Evolutionary conservation across 805 yeast species (phyloP), one percentile per base, ranked within the genome.

Genomic region (Saccharomycopsis vini): DNA sequence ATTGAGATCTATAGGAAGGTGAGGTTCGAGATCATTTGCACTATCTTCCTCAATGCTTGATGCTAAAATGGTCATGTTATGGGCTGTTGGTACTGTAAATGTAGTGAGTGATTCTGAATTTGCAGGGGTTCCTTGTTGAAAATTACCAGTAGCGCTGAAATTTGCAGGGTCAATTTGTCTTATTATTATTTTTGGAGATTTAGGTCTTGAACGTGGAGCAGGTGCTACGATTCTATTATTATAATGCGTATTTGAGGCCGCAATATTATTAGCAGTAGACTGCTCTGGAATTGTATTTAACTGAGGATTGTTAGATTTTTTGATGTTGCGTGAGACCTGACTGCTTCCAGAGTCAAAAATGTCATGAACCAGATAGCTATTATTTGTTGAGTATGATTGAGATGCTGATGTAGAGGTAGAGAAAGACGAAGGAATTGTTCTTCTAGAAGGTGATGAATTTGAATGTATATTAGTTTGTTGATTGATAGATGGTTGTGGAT

Each of bases 381-480:
- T 16, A 36, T 39, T 20, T 4, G 36, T 30, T 12, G 42, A 39
- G 15, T 29, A 30, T 20, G 40, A 37, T 5, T 37, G 40, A 21
- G 40, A 37, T 10, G 40, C 40, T 7, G 9, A 9, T 9, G 40
- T 37, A 20, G 40, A 37, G 5, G 40, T 37, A 5, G 40, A 37
- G 23, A 37, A 37, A 5, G 40, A 37, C 15, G 40, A 37, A 6
- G 39, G 28, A 36, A 7, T 20, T 10, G 28, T 36, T 16, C 19
- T 36, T n/a, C n/a, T n/a, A n/a, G n/a, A n/a, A n/a, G n/a, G n/a
- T n/a, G n/a, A n/a, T n/a, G n/a, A n/a, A n/a, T n/a, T n/a, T n/a
- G n/a, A n/a, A n/a, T n/a, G n/a, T n/a, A n/a, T n/a, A n/a, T n/a
- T n/a, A n/a, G n/a, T 20, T 34, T 19, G 22, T 19, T 34, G 36